Percentiles rank a stretch among this genome's conserved stretches.
Evolutionary conservation across 768 basidiomycete genomes (phyloP).

Genomic region (Rubroboletus pulcherrimus): DNA sequence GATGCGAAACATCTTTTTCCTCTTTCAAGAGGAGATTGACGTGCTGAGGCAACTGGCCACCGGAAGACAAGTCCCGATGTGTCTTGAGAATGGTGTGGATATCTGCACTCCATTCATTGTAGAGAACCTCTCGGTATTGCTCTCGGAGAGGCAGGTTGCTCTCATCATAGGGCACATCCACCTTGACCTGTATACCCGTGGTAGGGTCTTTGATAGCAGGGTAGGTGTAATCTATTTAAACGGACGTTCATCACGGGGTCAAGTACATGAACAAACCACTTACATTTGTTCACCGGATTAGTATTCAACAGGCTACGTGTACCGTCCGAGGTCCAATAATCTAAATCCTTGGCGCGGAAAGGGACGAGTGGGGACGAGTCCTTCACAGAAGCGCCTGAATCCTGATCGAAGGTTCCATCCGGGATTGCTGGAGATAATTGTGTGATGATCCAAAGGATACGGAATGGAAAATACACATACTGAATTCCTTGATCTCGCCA

Average conservation of each 20-base stretch:
- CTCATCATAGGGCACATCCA: conserved; percentile 11
- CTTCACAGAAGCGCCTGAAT: background rate
- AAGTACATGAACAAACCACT: background rate
- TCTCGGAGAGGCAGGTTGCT: background rate
- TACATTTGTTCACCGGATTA: conserved; percentile 3
- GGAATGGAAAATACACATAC: background rate
- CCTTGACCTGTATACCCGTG: conserved; percentile 5
- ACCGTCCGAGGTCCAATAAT: conserved; percentile 18
- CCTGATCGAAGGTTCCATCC: background rate
- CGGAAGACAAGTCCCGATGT: background rate
- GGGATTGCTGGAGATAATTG: background rate
- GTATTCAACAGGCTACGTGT: conserved; percentile 2
- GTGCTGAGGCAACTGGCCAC: background rate
- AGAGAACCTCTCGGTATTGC: conserved; percentile 4
- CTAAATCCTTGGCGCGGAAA: conserved; percentile 5
- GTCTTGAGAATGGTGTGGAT: background rate
- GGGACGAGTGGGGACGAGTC: conserved; percentile 2
- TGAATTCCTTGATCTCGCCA: conserved; percentile 1
- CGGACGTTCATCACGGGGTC: background rate
- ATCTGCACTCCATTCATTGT: conserved; percentile 1
- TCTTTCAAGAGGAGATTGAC: conserved; percentile 4
- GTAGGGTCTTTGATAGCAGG: conserved; percentile 12
- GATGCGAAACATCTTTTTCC: background rate
- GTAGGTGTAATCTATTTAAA: conserved; percentile 18
- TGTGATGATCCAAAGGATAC: background rate